Evolutionary conservation across 2,329 filamentous ascomycete genomes (phyloP).

Genomic region (Neonectria punicea): DNA sequence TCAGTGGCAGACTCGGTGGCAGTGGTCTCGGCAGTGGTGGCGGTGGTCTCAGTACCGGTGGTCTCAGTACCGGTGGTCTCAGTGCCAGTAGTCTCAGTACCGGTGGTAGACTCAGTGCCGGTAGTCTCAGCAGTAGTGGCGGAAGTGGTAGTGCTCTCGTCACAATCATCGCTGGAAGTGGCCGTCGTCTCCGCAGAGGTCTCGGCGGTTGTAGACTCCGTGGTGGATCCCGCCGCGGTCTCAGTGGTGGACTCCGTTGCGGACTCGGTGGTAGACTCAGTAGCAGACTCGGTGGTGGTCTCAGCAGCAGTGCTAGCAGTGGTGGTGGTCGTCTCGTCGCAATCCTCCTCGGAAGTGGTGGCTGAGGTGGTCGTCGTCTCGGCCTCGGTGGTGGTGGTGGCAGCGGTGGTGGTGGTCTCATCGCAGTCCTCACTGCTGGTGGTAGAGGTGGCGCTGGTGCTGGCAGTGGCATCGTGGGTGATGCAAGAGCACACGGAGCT

Average conservation of each 20-base stretch:
- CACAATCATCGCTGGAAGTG: background rate
- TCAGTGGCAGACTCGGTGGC: background rate
- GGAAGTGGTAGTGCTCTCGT: background rate
- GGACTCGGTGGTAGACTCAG: slow-evolving; percentile 11
- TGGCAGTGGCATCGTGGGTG: slow-evolving; percentile 44
- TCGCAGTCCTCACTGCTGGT: background rate
- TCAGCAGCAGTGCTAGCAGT: slow-evolving; percentile 22
- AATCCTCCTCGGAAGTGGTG: slow-evolving; percentile 3
- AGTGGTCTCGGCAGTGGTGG: background rate
- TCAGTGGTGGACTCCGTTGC: background rate
- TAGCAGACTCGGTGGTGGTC: slow-evolving; percentile 10
- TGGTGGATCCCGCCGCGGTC: slow-evolving; percentile 18
- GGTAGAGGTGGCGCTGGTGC: slow-evolving; percentile 21
- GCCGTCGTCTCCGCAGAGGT: slow-evolving; percentile 14
- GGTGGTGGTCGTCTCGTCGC: slow-evolving; percentile 1
- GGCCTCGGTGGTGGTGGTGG: background rate
- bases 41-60: slow-evolving; percentile 10
- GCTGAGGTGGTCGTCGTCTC: slow-evolving; percentile 20
- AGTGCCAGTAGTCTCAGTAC: slow-evolving; percentile 13
- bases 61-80: background rate
- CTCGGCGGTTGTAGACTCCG: background rate
- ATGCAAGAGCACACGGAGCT: slow-evolving; percentile 53
- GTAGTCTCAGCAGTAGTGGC: background rate
- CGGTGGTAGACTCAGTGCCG: background rate
- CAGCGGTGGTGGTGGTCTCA: slow-evolving; percentile 8